Evolutionary conservation across 108 stramenopile species (phyloP).

Genomic region (Parmales sp.): DNA sequence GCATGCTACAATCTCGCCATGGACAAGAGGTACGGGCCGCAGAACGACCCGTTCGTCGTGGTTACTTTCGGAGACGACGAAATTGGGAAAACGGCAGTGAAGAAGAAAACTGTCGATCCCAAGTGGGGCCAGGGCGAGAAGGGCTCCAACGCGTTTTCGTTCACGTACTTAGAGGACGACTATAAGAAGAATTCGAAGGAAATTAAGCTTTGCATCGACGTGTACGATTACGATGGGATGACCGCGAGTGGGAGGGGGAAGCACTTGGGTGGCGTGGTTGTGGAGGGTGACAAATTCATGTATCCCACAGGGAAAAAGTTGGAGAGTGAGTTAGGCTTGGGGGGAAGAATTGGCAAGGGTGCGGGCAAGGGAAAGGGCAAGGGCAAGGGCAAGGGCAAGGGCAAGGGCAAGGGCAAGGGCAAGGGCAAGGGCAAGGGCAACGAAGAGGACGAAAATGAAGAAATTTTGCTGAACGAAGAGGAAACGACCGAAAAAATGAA

Average conservation of each 20-base stretch:
- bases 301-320: not conserved
- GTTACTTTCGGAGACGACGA: not conserved
- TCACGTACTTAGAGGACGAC: not conserved
- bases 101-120: not conserved
- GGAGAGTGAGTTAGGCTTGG: not conserved
- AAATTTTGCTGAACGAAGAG: no score
- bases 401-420: not conserved
- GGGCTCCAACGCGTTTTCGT: not conserved
- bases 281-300: not conserved
- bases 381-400: not conserved
- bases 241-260: not conserved
- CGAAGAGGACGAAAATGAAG: conserved; percentile 5
- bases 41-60: conserved; percentile 9
- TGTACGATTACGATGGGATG: not conserved
- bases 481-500: no score
- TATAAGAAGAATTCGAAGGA: no score
- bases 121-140: not conserved
- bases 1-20: not conserved
- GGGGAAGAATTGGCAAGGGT: no score
- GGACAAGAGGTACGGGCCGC: not conserved
- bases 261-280: not conserved
- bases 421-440: not conserved
- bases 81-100: conserved; percentile 4
- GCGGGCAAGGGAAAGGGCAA: not conserved
- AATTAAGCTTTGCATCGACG: not conserved